Evolutionary conservation across 2,329 filamentous ascomycete species (phyloP), one percentile per base, ranked within the genome.

Genomic region (Pestalotiopsis sp.): DNA sequence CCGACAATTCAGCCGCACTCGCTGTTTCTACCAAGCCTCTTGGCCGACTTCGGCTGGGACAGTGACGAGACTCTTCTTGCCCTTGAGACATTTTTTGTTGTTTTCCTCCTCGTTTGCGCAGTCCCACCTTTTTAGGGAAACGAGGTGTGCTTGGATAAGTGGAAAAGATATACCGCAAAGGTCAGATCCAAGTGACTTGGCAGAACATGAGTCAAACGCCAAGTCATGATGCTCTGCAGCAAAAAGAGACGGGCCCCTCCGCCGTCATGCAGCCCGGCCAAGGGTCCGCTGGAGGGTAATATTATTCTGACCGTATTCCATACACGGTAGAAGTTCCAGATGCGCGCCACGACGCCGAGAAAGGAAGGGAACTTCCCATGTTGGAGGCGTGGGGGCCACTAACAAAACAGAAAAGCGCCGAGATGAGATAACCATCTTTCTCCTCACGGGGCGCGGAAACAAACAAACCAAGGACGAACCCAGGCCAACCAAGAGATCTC

Each of bases 141-240:
- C 36, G 14, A n/a, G 38, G 25, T 62, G 25, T 31, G 59, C 20
- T 52, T 52, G 17, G 45, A 52, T 52, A 52, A 20, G 20, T 52
- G 45, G 45, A 20, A 17, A 52, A 23, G 45, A 52, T 52, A 52
- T 52, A 62, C 36, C 27, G 36, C 59, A 62, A 20, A 62, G 31
- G 23, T 36, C 59, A 36, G 25, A 38, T 36, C n/a, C 31, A 36
- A 23, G 31, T 62, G 25, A 12, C 59, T 62, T 62, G 59, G 59
- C 59, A 52, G 58, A 23, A 7, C 59, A 64, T 64, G 61, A 64
- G 61, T 64, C 61, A 64, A 64, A 64, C 61, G 61, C 61, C 61
- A 64, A 64, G 61, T 40, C 31, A 62, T 23, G 25, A 20, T 62
- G 59, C 36, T 36, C 36, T 62, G 25, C 36, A 36, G 59, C 25